phyloP scores from a whole-genome alignment of 495 filamentous ascomycete genomes.

The Penicillium roqueforti region DNA sequence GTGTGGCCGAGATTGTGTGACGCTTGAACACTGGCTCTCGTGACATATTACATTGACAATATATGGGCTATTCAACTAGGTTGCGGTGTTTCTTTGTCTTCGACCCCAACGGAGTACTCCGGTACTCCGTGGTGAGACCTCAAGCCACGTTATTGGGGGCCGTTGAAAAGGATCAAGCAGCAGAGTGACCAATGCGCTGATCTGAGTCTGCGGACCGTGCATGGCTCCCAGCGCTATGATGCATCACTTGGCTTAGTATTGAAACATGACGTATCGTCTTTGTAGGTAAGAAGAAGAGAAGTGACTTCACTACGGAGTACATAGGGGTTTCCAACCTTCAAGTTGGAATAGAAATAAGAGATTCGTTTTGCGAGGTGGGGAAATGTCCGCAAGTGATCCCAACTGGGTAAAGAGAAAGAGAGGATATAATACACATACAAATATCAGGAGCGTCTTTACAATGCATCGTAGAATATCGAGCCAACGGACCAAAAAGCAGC shows the following conservation, averaged over 20 bases:
- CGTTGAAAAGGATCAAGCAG: constrained; percentile 10
- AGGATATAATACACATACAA: background rate
- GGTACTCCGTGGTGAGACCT: too few relatives aligned
- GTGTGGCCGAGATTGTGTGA: constrained; percentile 16
- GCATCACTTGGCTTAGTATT: background rate
- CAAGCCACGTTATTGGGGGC: constrained; percentile 13
- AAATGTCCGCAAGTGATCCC: background rate
- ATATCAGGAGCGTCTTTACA: constrained; percentile 6
- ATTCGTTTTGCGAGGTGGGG: background rate
- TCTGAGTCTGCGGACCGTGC: background rate
- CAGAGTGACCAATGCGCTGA: constrained; percentile 4
- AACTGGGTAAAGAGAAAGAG: background rate
- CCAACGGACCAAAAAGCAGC: constrained; percentile 20
- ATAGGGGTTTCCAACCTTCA: too few relatives aligned
- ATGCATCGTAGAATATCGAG: constrained; percentile 31
- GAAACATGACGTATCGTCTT: constrained; percentile 3
- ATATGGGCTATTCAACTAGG: background rate
- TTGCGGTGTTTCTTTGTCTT: too few relatives aligned
- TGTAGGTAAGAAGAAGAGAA: background rate
- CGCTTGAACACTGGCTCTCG: constrained; percentile 9
- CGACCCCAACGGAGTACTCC: too few relatives aligned
- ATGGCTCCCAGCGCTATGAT: background rate
- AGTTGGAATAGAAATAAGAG: too few relatives aligned
- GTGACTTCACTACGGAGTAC: background rate
- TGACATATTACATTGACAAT: constrained; percentile 1